Evolutionary conservation across 1,284 basidiomycete species (phyloP).

Genomic region (Cryptococcus depauperatus): DNA sequence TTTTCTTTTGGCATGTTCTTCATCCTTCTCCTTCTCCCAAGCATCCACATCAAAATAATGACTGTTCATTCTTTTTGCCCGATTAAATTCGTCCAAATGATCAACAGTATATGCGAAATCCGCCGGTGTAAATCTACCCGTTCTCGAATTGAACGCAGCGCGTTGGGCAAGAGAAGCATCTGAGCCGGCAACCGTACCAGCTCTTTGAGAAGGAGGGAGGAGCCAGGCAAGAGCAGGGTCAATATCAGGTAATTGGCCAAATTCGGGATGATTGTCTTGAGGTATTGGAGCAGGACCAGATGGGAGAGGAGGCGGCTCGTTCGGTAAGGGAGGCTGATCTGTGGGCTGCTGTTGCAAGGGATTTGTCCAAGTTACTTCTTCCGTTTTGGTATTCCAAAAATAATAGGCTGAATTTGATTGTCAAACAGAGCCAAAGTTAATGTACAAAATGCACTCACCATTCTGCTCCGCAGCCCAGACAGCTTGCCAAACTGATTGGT

Average conservation of each 20-base stretch:
- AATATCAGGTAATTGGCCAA: conserved; percentile 53
- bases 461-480: conserved; percentile 72
- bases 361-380: conserved; percentile 82
- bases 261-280: conserved; percentile 23
- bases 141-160: conserved; percentile 76
- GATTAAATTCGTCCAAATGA: conserved; percentile 72
- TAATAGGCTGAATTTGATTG: conserved; percentile 56
- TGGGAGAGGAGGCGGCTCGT: conserved; percentile 25
- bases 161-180: conserved; percentile 46
- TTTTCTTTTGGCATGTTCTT: conserved; percentile 52
- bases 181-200: conserved; percentile 40
- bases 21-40: conserved; percentile 61
- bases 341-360: conserved; percentile 49
- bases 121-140: conserved; percentile 61
- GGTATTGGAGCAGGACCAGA: conserved; percentile 22
- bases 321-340: conserved; percentile 33
- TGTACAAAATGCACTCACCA: conserved; percentile 25
- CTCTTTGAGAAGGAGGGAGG: conserved; percentile 57
- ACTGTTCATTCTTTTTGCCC: conserved; percentile 74
- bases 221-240: conserved; percentile 75
- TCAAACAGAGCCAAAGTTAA: neutral
- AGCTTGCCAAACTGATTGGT: conserved; percentile 61
- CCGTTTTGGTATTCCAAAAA: conserved; percentile 70
- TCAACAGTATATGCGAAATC: conserved; percentile 51
- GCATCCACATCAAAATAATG: conserved; percentile 78